Evolutionary conservation across 2,329 filamentous ascomycete species (phyloP), one percentile per base, ranked within the genome.

Genomic region (Hymenoscyphus infarciens): DNA sequence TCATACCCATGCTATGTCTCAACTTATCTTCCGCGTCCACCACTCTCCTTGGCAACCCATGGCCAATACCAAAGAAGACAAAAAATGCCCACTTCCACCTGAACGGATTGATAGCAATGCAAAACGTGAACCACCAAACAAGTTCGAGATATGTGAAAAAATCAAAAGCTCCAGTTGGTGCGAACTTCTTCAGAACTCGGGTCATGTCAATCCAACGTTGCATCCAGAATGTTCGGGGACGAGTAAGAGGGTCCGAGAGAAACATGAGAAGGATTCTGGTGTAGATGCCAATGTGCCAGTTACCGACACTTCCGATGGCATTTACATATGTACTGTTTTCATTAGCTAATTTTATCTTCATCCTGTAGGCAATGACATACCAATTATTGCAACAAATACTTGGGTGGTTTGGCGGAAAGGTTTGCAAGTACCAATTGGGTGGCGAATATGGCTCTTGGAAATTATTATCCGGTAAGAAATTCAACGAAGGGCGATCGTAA

Each of bases 281-380:
- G 77, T 95, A 96, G 70, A 96, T 94, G 4, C 91, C 92, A 55
- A 96, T 94, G 71, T 96, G 91, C 82, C 90, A 94, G 74, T 95
- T 93, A 0, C 91, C 89, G 1, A 95, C 90, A 0, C 88, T 89
- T 0, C 90, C 91, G 62, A 95, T 93, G 3, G 87, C 91, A 60
- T 89, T 86, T 61, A 92, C 80, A 68, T 93, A 96, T 0, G 91
- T 95, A 56, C 58, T 63, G 42, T 31, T n/a, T 31, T 59, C 4
- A 33, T 27, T 16, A 39, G 22, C 25, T 33, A 3, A 22, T 35
- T 33, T 49, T 13, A 27, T 16, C 13, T 33, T n/a, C 67, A 68
- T 2, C 16, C 27, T 49, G 3, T 25, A 25, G 15, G 6, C 22
- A 13, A 10, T 8, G 10, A 16, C 42, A 29, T 57, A 61, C 60